Percentiles rank a stretch among this genome's conserved stretches.
These are phyloP conservation scores for Chrysopogon serrulatus DNA, from an alignment of 176 grass and related monocot species.

Conservation along the genomic window DNA sequence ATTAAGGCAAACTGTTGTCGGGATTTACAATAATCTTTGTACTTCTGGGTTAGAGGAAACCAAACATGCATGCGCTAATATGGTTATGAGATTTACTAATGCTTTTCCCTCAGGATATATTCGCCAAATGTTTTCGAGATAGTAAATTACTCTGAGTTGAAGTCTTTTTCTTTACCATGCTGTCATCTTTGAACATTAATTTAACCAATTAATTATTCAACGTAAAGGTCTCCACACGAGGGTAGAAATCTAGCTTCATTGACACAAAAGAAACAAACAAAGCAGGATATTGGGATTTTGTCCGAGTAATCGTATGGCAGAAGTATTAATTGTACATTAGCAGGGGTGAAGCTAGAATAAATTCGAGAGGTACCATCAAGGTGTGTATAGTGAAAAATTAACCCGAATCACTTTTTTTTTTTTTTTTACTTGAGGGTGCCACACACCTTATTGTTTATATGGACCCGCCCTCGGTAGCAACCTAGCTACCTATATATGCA, in stretches of 20 bases:
- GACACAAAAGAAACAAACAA: conserved; percentile 17
- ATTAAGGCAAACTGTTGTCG: neutral
- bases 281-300: neutral
- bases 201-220: neutral
- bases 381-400: too few relatives aligned
- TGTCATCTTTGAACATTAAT: neutral
- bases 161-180: neutral
- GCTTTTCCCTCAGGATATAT: neutral
- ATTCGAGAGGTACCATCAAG: too few relatives aligned
- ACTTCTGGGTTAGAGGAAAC: neutral
- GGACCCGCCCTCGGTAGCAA: too few relatives aligned
- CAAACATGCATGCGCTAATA: neutral
- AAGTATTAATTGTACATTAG: neutral
- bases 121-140: neutral
- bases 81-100: neutral
- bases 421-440: too few relatives aligned
- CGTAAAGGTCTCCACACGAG: neutral
- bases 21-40: neutral
- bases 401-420: too few relatives aligned
- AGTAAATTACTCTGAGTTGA: neutral
- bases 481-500: neutral
- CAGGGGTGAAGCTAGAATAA: neutral
- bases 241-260: neutral
- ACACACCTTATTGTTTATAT: too few relatives aligned
- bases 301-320: neutral